Evolutionary conservation across 345 rosid species (phyloP).

Genomic region (Conringia planisiliqua): DNA sequence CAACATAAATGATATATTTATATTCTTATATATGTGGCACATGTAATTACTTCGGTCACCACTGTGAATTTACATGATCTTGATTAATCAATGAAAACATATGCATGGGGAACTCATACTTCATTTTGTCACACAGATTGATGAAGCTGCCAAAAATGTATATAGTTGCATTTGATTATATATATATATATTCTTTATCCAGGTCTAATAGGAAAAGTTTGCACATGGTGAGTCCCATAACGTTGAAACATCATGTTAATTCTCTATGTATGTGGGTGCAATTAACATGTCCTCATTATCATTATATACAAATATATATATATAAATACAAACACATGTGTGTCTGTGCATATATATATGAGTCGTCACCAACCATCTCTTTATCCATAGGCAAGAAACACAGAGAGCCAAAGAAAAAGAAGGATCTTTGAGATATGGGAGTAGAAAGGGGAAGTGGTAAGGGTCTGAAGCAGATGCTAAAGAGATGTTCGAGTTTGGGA

Average conservation of each 20-base stretch:
- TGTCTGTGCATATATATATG: constrained; percentile 23
- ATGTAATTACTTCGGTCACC: neutral
- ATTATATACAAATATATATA: neutral
- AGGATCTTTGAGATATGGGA: constrained; percentile 12
- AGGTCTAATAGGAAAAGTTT: neutral
- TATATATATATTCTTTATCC: neutral
- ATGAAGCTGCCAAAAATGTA: constrained; percentile 9
- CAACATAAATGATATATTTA: neutral
- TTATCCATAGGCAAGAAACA: neutral
- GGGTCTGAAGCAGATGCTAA: constrained; percentile 44
- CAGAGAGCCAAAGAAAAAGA: neutral
- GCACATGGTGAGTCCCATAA: constrained; percentile 37
- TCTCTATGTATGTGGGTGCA: constrained; percentile 2
- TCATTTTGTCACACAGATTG: neutral
- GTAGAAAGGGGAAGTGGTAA: constrained; percentile 22
- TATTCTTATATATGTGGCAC: constrained; percentile 15
- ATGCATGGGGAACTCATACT: constrained; percentile 27
- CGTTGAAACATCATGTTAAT: constrained; percentile 17
- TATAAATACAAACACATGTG: neutral
- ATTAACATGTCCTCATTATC: neutral
- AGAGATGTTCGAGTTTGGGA: constrained; percentile 64
- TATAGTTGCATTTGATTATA: neutral
- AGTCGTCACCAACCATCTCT: constrained; percentile 11
- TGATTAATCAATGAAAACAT: neutral
- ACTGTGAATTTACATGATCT: neutral